Evolutionary conservation across 306 rosid species (phyloP).

Genomic region (Erythrophleum fordii): DNA sequence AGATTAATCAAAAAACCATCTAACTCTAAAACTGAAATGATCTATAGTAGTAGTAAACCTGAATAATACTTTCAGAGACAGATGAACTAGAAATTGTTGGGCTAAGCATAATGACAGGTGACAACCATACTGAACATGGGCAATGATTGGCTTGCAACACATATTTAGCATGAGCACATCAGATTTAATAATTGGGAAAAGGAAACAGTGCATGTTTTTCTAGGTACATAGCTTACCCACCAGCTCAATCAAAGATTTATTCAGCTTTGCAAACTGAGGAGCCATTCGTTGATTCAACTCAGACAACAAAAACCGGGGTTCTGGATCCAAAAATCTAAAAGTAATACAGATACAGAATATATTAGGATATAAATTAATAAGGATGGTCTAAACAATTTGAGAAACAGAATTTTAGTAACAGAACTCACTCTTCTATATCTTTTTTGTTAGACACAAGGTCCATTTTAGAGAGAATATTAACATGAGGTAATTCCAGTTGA

Average conservation of each 20-base stretch:
- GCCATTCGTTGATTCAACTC: constrained; percentile 82
- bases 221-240: constrained; percentile 41
- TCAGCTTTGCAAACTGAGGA: constrained; percentile 87
- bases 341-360: not conserved
- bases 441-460: constrained; percentile 83
- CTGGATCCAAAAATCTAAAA: constrained; percentile 79
- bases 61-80: not conserved
- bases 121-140: not conserved
- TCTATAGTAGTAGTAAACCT: not conserved
- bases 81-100: not conserved
- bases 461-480: constrained; percentile 94
- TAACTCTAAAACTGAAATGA: not conserved
- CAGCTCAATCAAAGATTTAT: constrained; percentile 84
- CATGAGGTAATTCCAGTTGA: constrained; percentile 91
- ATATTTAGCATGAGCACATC: not conserved
- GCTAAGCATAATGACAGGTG: constrained; percentile 1
- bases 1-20: not conserved
- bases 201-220: not conserved
- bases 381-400: constrained; percentile 1
- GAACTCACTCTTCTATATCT: constrained; percentile 73
- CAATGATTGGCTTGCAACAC: not conserved
- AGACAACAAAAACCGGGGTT: constrained; percentile 70
- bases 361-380: constrained; percentile 28
- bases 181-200: not conserved
- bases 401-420: constrained; percentile 9